Evolutionary conservation across 345 rosid species (phyloP).

Genomic region (Dovyalis caffra): DNA sequence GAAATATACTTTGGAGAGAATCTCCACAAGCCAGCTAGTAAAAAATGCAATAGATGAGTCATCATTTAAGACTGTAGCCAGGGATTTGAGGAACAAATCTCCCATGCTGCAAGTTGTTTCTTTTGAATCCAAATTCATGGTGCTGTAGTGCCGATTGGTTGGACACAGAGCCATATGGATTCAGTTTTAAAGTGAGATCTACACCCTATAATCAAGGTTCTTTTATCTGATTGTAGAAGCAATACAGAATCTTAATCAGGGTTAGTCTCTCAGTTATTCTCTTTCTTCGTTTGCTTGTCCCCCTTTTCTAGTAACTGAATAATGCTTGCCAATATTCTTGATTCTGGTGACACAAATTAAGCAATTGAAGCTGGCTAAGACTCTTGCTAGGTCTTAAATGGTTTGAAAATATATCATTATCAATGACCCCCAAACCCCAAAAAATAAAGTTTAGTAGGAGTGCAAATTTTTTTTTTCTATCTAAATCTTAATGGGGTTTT

Average conservation of each 20-base stretch:
- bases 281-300: not conserved
- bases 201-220: slow-evolving; percentile 58
- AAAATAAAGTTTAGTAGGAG: no score
- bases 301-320: not conserved
- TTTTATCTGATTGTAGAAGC: slow-evolving; percentile 47
- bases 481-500: no score
- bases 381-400: no score
- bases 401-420: no score
- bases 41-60: slow-evolving; percentile 79
- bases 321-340: not conserved
- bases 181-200: slow-evolving; percentile 39
- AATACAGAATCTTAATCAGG: slow-evolving; percentile 30
- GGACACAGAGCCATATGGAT: slow-evolving; percentile 23
- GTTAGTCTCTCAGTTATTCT: slow-evolving; percentile 28
- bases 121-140: slow-evolving; percentile 78
- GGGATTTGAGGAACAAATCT: slow-evolving; percentile 61
- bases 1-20: slow-evolving; percentile 71
- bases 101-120: slow-evolving; percentile 59
- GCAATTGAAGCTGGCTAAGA: no score
- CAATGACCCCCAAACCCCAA: no score
- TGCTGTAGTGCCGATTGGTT: slow-evolving; percentile 57
- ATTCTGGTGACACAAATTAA: not conserved
- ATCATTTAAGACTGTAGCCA: slow-evolving; percentile 69
- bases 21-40: slow-evolving; percentile 68
- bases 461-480: no score